phyloP scores from a whole-genome alignment of 257 asterid species.

The Linderniella brevidens region DNA sequence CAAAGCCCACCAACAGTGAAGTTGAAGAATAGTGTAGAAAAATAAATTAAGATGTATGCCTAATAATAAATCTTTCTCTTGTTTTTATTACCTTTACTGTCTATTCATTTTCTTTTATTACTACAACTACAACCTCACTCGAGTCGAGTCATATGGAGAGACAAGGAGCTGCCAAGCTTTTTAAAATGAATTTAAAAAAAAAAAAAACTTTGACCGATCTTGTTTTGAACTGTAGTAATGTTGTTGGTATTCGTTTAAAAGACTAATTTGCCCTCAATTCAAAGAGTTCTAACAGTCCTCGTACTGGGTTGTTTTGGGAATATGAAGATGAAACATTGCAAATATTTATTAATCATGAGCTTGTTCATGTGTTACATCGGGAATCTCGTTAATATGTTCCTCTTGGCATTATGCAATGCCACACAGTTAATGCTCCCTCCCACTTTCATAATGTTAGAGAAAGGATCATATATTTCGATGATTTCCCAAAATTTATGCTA shows the following conservation, averaged over 20 bases:
- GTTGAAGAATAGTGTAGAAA: conserved; percentile 14
- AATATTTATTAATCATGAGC: no score
- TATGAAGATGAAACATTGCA: no score
- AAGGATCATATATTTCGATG: no score
- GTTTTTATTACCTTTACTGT: neutral
- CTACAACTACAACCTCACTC: conserved; percentile 4
- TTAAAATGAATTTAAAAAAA: conserved; percentile 11
- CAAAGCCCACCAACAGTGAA: conserved; percentile 21
- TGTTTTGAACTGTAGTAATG: conserved; percentile 15
- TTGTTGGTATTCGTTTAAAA: conserved; percentile 15
- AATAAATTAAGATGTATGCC: conserved; percentile 32
- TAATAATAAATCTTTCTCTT: conserved; percentile 2
- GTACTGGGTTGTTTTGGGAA: no score
- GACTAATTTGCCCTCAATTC: no score
- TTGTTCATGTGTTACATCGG: no score
- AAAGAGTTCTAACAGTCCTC: no score
- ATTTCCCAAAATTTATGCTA: no score
- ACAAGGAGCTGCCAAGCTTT: conserved; percentile 21
- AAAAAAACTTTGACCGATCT: conserved; percentile 24
- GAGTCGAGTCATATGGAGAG: conserved; percentile 22
- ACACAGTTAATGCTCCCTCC: no score
- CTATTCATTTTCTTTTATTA: no score
- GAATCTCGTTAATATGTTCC: neutral
- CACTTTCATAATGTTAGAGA: no score
- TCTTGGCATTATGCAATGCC: conserved; percentile 17